Evolutionary conservation across 441 rosid genomes (phyloP).

Genomic region (Adansonia rubrostipa): DNA sequence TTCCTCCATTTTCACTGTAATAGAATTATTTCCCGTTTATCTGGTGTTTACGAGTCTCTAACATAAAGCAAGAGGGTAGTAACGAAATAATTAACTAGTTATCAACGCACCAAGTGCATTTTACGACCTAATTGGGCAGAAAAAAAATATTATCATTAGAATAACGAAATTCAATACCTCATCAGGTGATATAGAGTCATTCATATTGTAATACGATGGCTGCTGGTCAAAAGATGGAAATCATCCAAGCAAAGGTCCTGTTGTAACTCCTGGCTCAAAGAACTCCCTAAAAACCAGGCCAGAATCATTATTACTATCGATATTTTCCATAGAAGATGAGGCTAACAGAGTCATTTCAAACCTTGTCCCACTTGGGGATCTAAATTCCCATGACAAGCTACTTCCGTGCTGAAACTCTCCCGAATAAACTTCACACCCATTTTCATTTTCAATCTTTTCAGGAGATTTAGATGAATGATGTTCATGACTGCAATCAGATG

Average conservation of each 20-base stretch:
- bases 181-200: conserved; percentile 49
- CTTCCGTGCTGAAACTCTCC: conserved; percentile 44
- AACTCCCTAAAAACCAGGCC: conserved; percentile 82
- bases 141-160: conserved; percentile 15
- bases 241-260: conserved; percentile 67
- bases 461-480: conserved; percentile 49
- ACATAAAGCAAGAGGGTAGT: not conserved
- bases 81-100: not conserved
- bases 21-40: not conserved
- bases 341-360: conserved; percentile 70
- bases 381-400: conserved; percentile 52
- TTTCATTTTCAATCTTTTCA: conserved; percentile 45
- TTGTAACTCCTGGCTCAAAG: conserved; percentile 66
- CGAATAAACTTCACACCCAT: conserved; percentile 44
- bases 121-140: not conserved
- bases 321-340: conserved; percentile 61
- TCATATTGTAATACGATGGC: conserved; percentile 59
- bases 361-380: conserved; percentile 54
- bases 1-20: conserved; percentile 3
- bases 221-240: conserved; percentile 63
- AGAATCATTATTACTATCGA: conserved; percentile 63
- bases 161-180: conserved; percentile 60
- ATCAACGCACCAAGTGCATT: not conserved
- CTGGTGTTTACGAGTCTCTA: conserved; percentile 2
- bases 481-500: conserved; percentile 40